These are phyloP conservation scores for Suillus subalutaceus DNA, from an alignment of 768 basidiomycete genomes.

Conservation along the genomic window DNA sequence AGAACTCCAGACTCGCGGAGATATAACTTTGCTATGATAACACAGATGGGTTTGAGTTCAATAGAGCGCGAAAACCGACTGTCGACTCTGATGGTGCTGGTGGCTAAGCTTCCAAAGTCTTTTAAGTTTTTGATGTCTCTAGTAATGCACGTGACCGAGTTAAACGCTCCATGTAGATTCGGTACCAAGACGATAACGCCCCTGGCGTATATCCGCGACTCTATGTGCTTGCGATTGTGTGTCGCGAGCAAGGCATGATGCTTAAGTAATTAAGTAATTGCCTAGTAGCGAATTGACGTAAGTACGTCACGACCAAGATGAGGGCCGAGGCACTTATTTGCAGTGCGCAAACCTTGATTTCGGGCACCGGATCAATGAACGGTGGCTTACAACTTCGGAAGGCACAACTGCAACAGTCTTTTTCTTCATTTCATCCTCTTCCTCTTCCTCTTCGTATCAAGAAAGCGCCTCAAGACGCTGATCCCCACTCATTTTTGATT, in stretches of 20 bases:
- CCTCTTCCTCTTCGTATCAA: neutral
- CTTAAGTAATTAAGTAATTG: neutral
- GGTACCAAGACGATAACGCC: too few relatives aligned
- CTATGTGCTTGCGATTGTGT: too few relatives aligned
- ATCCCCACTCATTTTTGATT: conserved; percentile 1
- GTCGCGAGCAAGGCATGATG: too few relatives aligned
- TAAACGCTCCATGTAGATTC: too few relatives aligned
- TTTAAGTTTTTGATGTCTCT: too few relatives aligned
- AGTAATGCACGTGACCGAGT: too few relatives aligned
- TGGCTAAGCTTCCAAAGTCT: too few relatives aligned
- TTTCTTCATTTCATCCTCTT: neutral
- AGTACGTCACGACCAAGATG: neutral
- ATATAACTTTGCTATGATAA: neutral
- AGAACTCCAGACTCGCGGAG: neutral
- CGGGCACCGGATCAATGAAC: neutral
- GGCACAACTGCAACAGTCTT: neutral
- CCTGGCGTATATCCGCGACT: too few relatives aligned
- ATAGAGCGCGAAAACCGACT: neutral
- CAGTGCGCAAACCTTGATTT: neutral
- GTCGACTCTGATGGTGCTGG: neutral
- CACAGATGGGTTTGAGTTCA: neutral
- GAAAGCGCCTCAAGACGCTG: conserved; percentile 4
- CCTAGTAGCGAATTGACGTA: neutral
- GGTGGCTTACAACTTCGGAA: neutral
- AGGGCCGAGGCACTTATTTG: too few relatives aligned